Evolutionary conservation across 345 rosid genomes (phyloP).

Genomic region (Hypericum perforatum): DNA sequence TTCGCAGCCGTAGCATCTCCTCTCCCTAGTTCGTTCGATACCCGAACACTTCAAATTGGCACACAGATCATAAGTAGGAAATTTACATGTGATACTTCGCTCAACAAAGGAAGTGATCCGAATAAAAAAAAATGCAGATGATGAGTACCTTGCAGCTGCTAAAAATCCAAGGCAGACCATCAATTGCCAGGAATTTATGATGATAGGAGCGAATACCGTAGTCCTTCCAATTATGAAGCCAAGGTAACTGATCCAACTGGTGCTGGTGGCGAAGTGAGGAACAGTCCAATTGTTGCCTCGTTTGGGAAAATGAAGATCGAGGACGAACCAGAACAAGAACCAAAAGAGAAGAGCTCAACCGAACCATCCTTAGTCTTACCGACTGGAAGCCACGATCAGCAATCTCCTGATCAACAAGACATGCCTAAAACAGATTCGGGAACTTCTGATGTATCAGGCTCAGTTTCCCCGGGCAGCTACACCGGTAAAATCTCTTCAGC

Average conservation of each 20-base stretch:
- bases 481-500: conserved; percentile 33
- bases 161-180: no score
- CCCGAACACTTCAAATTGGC: no score
- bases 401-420: conserved; percentile 33
- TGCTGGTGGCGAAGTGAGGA: conserved; percentile 33
- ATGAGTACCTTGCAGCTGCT: no score
- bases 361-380: conserved; percentile 11
- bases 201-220: conserved; percentile 7
- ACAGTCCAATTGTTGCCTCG: conserved; percentile 23
- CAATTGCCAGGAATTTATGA: no score
- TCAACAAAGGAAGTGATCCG: no score
- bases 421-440: neutral
- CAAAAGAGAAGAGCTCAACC: conserved; percentile 5
- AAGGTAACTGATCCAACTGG: conserved; percentile 42
- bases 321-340: conserved; percentile 12
- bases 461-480: conserved; percentile 25
- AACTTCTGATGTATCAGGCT: neutral
- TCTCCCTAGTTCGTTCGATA: no score
- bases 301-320: conserved; percentile 28
- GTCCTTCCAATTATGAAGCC: conserved; percentile 44
- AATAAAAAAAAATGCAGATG: no score
- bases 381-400: conserved; percentile 52
- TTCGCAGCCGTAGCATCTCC: no score
- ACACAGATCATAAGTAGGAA: no score
- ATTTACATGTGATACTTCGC: no score